Evolutionary conservation across 2,329 filamentous ascomycete genomes (phyloP).

Genomic region (Trichothecium roseum): DNA sequence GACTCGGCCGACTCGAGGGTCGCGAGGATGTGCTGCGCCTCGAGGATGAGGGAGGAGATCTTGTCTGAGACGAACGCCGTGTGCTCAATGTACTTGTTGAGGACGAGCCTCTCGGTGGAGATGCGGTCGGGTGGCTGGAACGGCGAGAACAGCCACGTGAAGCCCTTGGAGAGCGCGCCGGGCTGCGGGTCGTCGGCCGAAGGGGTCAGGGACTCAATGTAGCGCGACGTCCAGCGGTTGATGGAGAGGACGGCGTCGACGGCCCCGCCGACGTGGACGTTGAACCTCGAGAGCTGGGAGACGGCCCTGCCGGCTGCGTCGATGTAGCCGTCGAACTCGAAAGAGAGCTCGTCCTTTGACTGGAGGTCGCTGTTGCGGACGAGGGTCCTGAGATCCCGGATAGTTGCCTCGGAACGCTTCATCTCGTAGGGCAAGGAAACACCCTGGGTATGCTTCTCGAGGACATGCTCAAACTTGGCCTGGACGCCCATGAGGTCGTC

Average conservation of each 20-base stretch:
- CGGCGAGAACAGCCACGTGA: conserved; percentile 42
- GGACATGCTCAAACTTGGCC: conserved; percentile 63
- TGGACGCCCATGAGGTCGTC: conserved; percentile 67
- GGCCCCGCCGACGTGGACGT: conserved; percentile 61
- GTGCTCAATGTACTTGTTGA: conserved; percentile 68
- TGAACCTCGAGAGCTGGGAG: conserved; percentile 62
- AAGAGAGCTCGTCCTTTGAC: conserved; percentile 58
- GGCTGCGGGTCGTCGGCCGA: conserved; percentile 9
- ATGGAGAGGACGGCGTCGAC: conserved; percentile 67
- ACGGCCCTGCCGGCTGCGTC: conserved; percentile 55
- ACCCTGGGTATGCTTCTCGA: conserved; percentile 56
- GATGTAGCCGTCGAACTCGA: conserved; percentile 69
- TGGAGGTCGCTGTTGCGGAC: conserved; percentile 61
- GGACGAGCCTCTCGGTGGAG: conserved; percentile 45
- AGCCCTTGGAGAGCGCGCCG: neutral
- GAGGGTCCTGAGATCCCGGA: conserved; percentile 63
- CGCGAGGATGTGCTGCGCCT: conserved; percentile 57
- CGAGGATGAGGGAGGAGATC: conserved; percentile 55
- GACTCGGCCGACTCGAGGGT: conserved; percentile 60
- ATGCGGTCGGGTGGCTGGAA: conserved; percentile 47
- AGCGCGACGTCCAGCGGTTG: conserved; percentile 64
- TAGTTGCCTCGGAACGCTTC: conserved; percentile 64
- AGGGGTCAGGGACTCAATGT: conserved; percentile 52
- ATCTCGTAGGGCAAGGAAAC: conserved; percentile 65
- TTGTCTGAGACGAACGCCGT: conserved; percentile 59